Evolutionary conservation across 768 basidiomycete genomes (phyloP).

Genomic region (Inosperma sp.): DNA sequence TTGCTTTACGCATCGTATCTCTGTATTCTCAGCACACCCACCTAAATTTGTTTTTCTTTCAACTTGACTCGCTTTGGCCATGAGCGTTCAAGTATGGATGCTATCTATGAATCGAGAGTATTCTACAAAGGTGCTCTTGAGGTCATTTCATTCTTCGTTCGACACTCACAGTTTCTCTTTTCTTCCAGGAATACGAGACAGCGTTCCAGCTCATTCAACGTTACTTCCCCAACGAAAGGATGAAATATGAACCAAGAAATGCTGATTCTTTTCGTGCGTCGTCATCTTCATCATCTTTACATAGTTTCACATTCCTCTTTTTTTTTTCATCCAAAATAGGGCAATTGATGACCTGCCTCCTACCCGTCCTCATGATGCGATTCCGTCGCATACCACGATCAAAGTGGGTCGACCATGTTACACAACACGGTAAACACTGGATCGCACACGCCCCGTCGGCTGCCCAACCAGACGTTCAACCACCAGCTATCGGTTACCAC

Average conservation of each 20-base stretch:
- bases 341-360: conserved; percentile 63
- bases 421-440: conserved; percentile 67
- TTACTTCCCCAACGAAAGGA: conserved; percentile 54
- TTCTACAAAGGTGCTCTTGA: conserved; percentile 51
- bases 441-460: conserved; percentile 61
- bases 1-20: too few relatives aligned
- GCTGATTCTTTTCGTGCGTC: conserved; percentile 65
- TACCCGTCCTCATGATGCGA: conserved; percentile 81
- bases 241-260: conserved; percentile 50
- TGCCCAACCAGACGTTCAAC: conserved; percentile 57
- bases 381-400: conserved; percentile 72
- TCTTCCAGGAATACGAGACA: conserved; percentile 75
- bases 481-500: conserved; percentile 78
- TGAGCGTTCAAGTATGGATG: conserved; percentile 81
- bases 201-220: conserved; percentile 56
- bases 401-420: conserved; percentile 65
- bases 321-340: conserved; percentile 38
- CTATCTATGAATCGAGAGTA: conserved; percentile 71
- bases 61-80: too few relatives aligned
- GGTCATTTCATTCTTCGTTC: conserved; percentile 9
- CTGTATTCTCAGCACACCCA: too few relatives aligned
- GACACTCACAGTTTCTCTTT: conserved; percentile 3
- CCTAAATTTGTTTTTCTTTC: too few relatives aligned
- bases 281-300: not conserved
- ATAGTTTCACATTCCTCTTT: not conserved